phyloP scores from a whole-genome alignment of 345 rosid species.

The Brassica napus region Da-Ae NC_063434.1:15791501-15792000 shows the following conservation, averaged over 20 bases:
- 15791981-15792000: slow-evolving; percentile 97
- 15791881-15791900: slow-evolving; percentile 96
- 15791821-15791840: not conserved
- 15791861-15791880: slow-evolving; percentile 27
- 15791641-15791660: slow-evolving; percentile 98
- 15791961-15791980: slow-evolving; percentile 96
- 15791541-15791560: not conserved
- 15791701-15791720: slow-evolving; percentile 99
- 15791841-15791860: not conserved
- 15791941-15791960: slow-evolving; percentile 94
- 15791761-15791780: not conserved
- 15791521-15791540: not conserved
- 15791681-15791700: slow-evolving; percentile 99
- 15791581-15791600: slow-evolving; percentile 77
- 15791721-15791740: slow-evolving; percentile 31
- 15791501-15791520: not conserved
- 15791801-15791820: not conserved
- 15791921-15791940: slow-evolving; percentile 91
- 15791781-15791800: slow-evolving; percentile 7
- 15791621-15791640: slow-evolving; percentile 98
- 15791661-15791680: slow-evolving; percentile 99
- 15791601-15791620: slow-evolving; percentile 99
- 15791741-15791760: too few species aligned
- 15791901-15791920: slow-evolving; percentile 87
- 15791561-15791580: not conserved